Percentiles rank a stretch among this genome's conserved stretches.
These are phyloP conservation scores for Chamaecrista fasciculata DNA, from an alignment of 306 rosid species.

Conservation along the genomic window DNA sequence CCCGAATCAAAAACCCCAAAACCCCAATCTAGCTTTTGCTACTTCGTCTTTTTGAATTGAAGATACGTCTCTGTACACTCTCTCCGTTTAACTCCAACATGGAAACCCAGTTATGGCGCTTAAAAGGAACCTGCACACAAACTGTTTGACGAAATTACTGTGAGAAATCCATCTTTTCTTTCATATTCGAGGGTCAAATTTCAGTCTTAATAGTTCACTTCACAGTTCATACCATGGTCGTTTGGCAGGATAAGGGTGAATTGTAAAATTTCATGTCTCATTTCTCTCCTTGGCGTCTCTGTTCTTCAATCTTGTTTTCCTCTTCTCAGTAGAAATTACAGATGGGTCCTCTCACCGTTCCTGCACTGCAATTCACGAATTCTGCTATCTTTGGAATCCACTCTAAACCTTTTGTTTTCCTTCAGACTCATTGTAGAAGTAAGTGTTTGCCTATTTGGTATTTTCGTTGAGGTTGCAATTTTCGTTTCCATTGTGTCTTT, in stretches of 20 bases:
- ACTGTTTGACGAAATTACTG: conserved; percentile 48
- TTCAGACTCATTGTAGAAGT: conserved; percentile 45
- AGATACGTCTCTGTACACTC: background rate
- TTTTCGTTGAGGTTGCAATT: conserved; percentile 3
- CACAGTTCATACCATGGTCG: background rate
- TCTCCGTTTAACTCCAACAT: background rate
- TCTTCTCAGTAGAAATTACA: background rate
- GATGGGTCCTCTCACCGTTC: conserved; percentile 45
- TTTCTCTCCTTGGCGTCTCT: background rate
- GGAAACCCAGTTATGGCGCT: background rate
- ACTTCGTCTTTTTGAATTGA: conserved; percentile 1
- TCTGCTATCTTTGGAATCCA: conserved; percentile 42
- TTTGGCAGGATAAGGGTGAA: conserved; percentile 13
- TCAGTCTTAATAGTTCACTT: background rate
- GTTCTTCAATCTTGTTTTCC: background rate
- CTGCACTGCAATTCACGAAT: conserved; percentile 38
- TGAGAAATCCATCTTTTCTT: conserved; percentile 1
- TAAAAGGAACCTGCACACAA: conserved; percentile 28
- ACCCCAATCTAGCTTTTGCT: background rate
- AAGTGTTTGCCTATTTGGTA: conserved; percentile 28
- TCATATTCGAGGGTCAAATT: background rate
- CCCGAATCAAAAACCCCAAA: background rate
- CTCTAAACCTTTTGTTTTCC: conserved; percentile 37
- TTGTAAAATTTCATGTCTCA: background rate
- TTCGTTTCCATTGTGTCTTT: background rate